Conservation (phyloP, 306 rosid genomes). For the Herpetospermum pedunculosum region DNA sequence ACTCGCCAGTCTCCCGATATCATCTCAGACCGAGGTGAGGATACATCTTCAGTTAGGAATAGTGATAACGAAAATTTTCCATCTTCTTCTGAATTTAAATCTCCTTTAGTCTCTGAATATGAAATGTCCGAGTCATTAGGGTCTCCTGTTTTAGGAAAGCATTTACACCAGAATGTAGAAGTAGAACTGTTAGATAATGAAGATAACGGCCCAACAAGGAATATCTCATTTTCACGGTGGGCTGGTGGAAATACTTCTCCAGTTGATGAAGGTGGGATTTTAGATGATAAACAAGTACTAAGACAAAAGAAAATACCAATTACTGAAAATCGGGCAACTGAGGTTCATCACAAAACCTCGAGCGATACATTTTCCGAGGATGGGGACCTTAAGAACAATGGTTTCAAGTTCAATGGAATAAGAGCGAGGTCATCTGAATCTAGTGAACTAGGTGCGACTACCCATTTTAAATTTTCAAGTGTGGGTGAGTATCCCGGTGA, state of each 20-base stretch:
- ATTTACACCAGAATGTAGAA: neutral
- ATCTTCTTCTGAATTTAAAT: constrained; percentile 15
- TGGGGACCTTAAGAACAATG: constrained; percentile 34
- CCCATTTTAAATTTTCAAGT: constrained; percentile 12
- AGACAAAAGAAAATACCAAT: neutral
- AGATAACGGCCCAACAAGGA: constrained; percentile 16
- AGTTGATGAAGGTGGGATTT: constrained; percentile 17
- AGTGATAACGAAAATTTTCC: constrained; percentile 19
- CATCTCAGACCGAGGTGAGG: constrained; percentile 28
- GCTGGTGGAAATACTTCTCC: constrained; percentile 18
- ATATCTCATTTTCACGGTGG: constrained; percentile 70
- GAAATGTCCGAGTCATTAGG: neutral
- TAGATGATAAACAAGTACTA: neutral
- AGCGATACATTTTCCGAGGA: constrained; percentile 27
- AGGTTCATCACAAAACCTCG: constrained; percentile 1
- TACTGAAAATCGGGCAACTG: neutral
- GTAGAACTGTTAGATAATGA: constrained; percentile 15
- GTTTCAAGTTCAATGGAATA: constrained; percentile 27
- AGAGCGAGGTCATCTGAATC: constrained; percentile 28
- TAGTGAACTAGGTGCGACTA: constrained; percentile 24
- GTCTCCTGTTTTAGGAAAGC: constrained; percentile 7
- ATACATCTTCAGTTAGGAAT: constrained; percentile 25
- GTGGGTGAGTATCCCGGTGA: constrained; percentile 15
- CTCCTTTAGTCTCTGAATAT: constrained; percentile 15
- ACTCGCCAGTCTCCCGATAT: constrained; percentile 32